Percentiles rank a stretch among this genome's conserved stretches.
Conservation (phyloP, 1,139 yeast species). For the Wickerhamiella infanticola region DNA sequence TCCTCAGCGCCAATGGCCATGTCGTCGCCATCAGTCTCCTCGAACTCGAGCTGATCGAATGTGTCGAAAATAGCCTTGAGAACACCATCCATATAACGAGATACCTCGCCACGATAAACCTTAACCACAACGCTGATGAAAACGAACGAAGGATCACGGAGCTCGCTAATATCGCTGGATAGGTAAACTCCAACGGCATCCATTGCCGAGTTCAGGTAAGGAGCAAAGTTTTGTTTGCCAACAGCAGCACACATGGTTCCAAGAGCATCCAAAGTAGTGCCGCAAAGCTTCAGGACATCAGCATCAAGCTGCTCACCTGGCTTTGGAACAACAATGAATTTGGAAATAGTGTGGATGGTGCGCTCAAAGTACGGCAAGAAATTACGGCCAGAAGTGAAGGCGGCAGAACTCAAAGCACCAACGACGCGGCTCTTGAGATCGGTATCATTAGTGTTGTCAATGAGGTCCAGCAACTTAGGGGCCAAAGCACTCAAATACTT, state of each 20-base stretch:
- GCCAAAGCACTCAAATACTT: constrained; percentile 76
- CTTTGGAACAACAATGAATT: constrained; percentile 47
- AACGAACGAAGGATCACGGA: constrained; percentile 92
- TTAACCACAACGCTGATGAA: constrained; percentile 89
- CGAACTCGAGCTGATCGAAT: constrained; percentile 47
- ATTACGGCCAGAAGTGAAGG: constrained; percentile 82
- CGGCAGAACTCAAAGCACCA: constrained; percentile 93
- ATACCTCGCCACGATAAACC: constrained; percentile 81
- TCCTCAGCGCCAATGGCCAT: constrained; percentile 19
- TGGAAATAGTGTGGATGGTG: constrained; percentile 68
- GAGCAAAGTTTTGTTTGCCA: constrained; percentile 74
- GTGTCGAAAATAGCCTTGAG: constrained; percentile 76
- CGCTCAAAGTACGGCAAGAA: constrained; percentile 75
- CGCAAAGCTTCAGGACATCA: constrained; percentile 46
- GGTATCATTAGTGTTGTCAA: constrained; percentile 45
- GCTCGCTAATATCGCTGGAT: constrained; percentile 62
- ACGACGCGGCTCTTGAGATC: constrained; percentile 77
- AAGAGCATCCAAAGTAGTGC: constrained; percentile 81
- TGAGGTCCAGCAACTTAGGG: constrained; percentile 75
- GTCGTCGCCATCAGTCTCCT: constrained; percentile 24
- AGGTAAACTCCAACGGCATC: constrained; percentile 77
- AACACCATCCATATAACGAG: constrained; percentile 68
- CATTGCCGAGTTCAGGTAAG: constrained; percentile 76
- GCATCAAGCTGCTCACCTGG: constrained; percentile 28
- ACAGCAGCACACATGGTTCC: constrained; percentile 96